Conservation (phyloP, 768 basidiomycete genomes). For the Fomitopsis pulvina region DNA sequence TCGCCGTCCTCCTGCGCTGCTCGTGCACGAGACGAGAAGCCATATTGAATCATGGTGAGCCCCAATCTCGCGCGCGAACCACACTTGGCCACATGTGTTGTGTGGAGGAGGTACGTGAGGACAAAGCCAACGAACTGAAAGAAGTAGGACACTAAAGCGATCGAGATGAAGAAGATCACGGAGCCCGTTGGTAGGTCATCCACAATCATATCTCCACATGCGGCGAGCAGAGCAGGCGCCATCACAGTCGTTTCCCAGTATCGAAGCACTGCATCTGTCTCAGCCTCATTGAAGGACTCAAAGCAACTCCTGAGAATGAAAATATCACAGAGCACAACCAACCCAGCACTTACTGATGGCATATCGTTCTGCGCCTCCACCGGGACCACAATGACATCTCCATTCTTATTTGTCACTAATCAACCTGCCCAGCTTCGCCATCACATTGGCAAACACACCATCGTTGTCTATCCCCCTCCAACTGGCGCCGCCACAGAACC, state of each 20-base stretch:
- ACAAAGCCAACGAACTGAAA: constrained; percentile 96
- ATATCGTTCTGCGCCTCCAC: constrained; percentile 77
- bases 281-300: constrained; percentile 82
- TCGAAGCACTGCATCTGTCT: constrained; percentile 84
- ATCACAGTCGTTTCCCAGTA: constrained; percentile 98
- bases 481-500: constrained; percentile 21
- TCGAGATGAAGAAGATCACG: constrained; percentile 63
- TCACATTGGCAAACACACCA: constrained; percentile 93
- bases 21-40: constrained; percentile 37
- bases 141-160: constrained; percentile 83
- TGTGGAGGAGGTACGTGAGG: constrained; percentile 89
- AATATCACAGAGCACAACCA: neutral
- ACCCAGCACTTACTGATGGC: constrained; percentile 73
- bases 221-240: constrained; percentile 50
- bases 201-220: constrained; percentile 68
- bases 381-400: constrained; percentile 57
- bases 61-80: constrained; percentile 96
- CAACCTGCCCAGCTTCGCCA: constrained; percentile 67
- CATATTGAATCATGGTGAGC: constrained; percentile 89
- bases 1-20: constrained; percentile 7
- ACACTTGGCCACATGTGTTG: constrained; percentile 87
- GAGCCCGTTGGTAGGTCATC: constrained; percentile 89
- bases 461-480: constrained; percentile 82
- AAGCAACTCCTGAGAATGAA: neutral
- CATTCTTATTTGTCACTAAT: constrained; percentile 44